A percentile compares a stretch with the other conserved stretches of the same genome.
phyloP scores from a whole-genome alignment of 345 rosid species.

The Murraya paniculata region DNA sequence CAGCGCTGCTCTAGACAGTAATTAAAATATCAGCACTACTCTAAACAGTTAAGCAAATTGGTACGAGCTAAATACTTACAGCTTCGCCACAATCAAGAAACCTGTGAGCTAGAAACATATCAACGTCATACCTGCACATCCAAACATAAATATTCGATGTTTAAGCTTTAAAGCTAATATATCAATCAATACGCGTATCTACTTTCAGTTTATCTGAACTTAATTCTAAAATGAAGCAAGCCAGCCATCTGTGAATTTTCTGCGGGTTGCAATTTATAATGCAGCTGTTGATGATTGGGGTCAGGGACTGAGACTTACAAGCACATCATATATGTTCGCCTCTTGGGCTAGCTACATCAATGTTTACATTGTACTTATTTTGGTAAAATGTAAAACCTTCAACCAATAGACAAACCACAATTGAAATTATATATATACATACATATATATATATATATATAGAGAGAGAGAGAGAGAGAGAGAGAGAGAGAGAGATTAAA shows the following conservation, averaged over 20 bases:
- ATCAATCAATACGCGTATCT: neutral
- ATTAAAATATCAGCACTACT: neutral
- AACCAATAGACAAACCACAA: neutral
- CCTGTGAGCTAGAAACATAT: constrained; percentile 47
- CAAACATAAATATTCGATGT: neutral
- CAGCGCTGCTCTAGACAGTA: too few relatives aligned
- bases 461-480: too few relatives aligned
- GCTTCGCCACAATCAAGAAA: constrained; percentile 48
- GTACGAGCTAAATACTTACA: constrained; percentile 42
- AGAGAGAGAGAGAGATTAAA: neutral
- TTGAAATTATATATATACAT: neutral
- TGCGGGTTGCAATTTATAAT: neutral
- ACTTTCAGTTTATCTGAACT: neutral
- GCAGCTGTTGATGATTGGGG: neutral
- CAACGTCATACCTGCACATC: constrained; percentile 65
- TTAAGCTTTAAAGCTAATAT: neutral
- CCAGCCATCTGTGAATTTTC: neutral
- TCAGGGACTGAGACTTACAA: neutral
- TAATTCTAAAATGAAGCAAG: neutral
- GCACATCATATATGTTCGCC: neutral
- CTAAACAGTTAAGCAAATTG: neutral
- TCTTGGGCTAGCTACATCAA: neutral
- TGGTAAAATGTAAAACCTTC: neutral
- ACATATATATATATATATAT: too few relatives aligned
- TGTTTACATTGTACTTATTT: neutral